Evolutionary conservation across 495 filamentous ascomycete species (phyloP).

Genomic region (Chaetomidium leptoderma): DNA sequence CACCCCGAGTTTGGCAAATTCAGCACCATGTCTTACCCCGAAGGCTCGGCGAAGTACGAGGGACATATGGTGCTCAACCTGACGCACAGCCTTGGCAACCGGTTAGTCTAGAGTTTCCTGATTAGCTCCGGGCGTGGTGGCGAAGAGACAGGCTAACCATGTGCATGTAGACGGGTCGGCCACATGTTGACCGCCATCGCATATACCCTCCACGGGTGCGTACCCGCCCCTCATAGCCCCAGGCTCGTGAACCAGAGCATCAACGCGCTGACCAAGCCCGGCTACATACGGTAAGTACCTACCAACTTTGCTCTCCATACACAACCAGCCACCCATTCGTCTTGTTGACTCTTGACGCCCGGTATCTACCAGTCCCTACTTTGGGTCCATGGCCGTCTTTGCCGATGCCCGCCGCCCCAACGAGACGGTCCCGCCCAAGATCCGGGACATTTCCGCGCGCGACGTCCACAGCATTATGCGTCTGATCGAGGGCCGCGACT

Average conservation of each 20-base stretch:
- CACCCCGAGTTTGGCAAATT: neutral
- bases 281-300: constrained; percentile 12
- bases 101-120: neutral
- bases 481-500: neutral
- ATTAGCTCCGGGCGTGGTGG: too few relatives aligned
- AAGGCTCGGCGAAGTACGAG: neutral
- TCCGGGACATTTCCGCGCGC: constrained; percentile 7
- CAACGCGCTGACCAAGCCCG: constrained; percentile 5
- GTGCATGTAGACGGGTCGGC: neutral
- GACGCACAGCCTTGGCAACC: neutral
- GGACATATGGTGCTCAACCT: neutral
- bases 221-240: neutral
- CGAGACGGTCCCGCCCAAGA: neutral
- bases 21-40: too few relatives aligned
- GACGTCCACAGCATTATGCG: constrained; percentile 8
- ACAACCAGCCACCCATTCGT: too few relatives aligned
- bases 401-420: neutral
- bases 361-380: neutral
- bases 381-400: constrained; percentile 2
- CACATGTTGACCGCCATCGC: neutral
- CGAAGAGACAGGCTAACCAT: too few relatives aligned
- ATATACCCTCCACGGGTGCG: neutral
- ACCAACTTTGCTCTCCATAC: neutral
- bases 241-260: constrained; percentile 5
- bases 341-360: neutral